phyloP scores from a whole-genome alignment of 768 basidiomycete species.

The Amylocystis lapponica region DNA sequence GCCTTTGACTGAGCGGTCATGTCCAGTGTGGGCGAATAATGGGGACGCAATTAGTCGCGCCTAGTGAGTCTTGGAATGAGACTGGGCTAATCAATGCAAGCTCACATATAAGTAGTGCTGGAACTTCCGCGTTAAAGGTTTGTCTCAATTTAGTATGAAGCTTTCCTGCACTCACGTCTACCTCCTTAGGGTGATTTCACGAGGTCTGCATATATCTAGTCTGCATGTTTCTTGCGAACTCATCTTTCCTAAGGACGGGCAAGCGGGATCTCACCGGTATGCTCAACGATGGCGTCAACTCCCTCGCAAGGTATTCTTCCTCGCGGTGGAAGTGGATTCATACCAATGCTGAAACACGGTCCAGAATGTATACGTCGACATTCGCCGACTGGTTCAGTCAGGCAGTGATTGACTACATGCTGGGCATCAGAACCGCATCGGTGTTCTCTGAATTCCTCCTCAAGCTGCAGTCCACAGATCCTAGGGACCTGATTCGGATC shows the following conservation, averaged over 20 bases:
- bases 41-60: slow-evolving; percentile 91
- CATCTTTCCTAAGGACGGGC: slow-evolving; percentile 60
- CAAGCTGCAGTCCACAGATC: slow-evolving; percentile 87
- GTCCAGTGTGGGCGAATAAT: slow-evolving; percentile 93
- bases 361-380: slow-evolving; percentile 79
- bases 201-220: slow-evolving; percentile 39
- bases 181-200: slow-evolving; percentile 74
- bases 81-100: no score
- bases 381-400: slow-evolving; percentile 97
- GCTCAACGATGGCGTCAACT: slow-evolving; percentile 94
- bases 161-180: slow-evolving; percentile 2
- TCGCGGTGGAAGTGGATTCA: neutral
- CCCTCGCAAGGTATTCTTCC: slow-evolving; percentile 60
- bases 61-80: slow-evolving; percentile 47
- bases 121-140: slow-evolving; percentile 94
- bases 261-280: slow-evolving; percentile 89
- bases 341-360: neutral
- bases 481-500: slow-evolving; percentile 80
- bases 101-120: slow-evolving; percentile 52
- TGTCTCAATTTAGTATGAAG: slow-evolving; percentile 16
- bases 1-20: neutral
- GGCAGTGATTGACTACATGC: slow-evolving; percentile 89
- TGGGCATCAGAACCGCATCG: slow-evolving; percentile 78
- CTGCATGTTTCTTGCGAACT: slow-evolving; percentile 1
- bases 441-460: slow-evolving; percentile 94